Percentiles rank a stretch among this genome's conserved stretches.
These are phyloP conservation scores for Fusarium sp. DNA, from an alignment of 2,329 filamentous ascomycete genomes.

Conservation along the genomic window DNA sequence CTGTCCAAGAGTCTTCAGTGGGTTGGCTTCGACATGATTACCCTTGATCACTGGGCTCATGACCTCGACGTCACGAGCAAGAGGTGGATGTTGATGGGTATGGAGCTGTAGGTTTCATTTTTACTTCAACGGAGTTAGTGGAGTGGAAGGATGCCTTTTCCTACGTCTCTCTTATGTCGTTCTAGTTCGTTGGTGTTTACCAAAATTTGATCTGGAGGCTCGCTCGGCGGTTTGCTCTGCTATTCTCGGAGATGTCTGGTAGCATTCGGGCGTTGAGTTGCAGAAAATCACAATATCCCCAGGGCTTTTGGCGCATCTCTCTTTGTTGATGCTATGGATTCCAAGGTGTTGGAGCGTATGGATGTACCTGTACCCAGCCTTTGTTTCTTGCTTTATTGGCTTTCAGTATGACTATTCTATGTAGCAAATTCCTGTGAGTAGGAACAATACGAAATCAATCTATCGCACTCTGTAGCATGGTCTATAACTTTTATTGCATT, in stretches of 20 bases:
- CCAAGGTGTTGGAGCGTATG: conserved; percentile 32
- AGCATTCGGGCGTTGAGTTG: conserved; percentile 37
- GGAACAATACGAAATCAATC: conserved; percentile 27
- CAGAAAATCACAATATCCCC: conserved; percentile 26
- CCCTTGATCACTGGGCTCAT: conserved; percentile 80
- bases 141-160: conserved; percentile 31
- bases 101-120: conserved; percentile 77
- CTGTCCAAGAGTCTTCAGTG: conserved; percentile 88
- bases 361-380: conserved; percentile 16
- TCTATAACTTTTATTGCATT: conserved; percentile 17
- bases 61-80: conserved; percentile 76
- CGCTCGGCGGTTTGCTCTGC: conserved; percentile 25
- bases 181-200: conserved; percentile 33
- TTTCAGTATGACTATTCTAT: conserved; percentile 17
- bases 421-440: conserved; percentile 20
- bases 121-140: conserved; percentile 37
- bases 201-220: conserved; percentile 29
- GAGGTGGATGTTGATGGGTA: conserved; percentile 87
- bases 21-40: conserved; percentile 90
- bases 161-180: conserved; percentile 31
- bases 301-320: conserved; percentile 32
- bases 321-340: conserved; percentile 13
- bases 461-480: neutral
- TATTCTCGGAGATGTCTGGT: conserved; percentile 25
- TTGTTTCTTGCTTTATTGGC: conserved; percentile 1